Conservation (phyloP, 1,284 basidiomycete species). For the Cryptococcus depauperatus region DNA sequence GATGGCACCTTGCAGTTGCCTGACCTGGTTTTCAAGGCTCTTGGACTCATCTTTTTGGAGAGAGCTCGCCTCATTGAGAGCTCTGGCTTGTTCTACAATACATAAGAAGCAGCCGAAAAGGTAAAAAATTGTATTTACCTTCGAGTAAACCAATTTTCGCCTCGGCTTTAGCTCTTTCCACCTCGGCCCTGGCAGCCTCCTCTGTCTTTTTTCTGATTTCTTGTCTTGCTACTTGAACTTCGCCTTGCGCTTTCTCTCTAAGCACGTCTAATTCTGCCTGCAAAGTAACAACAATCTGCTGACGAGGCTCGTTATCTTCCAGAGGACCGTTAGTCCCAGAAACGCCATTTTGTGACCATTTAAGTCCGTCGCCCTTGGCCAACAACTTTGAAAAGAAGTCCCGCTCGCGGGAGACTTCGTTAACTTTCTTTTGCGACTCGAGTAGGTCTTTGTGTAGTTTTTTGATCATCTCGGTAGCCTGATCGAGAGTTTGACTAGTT, state of each 20-base stretch:
- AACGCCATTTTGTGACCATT: slow-evolving; percentile 12
- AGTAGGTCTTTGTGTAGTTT: slow-evolving; percentile 66
- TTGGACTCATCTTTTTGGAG: slow-evolving; percentile 39
- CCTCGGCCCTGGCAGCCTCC: slow-evolving; percentile 58
- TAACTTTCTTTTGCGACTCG: slow-evolving; percentile 60
- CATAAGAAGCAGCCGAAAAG: not conserved
- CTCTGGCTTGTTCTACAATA: slow-evolving; percentile 41
- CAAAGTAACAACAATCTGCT: slow-evolving; percentile 25
- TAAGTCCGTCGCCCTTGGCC: slow-evolving; percentile 37
- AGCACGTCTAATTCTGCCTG: slow-evolving; percentile 55
- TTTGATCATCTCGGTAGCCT: slow-evolving; percentile 79
- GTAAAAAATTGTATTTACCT: slow-evolving; percentile 48
- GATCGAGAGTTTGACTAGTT: slow-evolving; percentile 59
- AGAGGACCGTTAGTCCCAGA: slow-evolving; percentile 12
- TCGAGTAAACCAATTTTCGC: slow-evolving; percentile 65
- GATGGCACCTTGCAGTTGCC: slow-evolving; percentile 32
- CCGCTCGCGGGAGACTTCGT: slow-evolving; percentile 74
- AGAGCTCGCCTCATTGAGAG: slow-evolving; percentile 34
- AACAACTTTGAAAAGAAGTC: slow-evolving; percentile 77
- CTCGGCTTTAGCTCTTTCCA: slow-evolving; percentile 67
- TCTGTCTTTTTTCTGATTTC: slow-evolving; percentile 60
- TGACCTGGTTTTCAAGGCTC: slow-evolving; percentile 30
- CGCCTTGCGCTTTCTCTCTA: slow-evolving; percentile 55
- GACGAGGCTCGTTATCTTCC: slow-evolving; percentile 11
- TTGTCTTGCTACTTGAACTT: slow-evolving; percentile 60